Conservation (phyloP, 306 rosid genomes). For the Alnus glutinosa region DNA sequence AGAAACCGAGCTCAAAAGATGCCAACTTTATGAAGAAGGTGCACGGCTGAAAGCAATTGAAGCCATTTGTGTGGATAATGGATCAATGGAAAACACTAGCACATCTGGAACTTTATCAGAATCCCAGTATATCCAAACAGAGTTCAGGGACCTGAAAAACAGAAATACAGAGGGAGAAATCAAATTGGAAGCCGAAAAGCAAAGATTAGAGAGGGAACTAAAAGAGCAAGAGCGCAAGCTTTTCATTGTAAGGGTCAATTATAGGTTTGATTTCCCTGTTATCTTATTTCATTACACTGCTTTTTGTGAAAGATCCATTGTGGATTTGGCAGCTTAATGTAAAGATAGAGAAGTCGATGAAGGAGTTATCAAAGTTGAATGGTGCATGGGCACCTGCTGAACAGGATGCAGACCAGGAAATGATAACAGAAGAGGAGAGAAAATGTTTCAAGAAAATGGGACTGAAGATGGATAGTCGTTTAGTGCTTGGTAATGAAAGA, state of each 20-base stretch:
- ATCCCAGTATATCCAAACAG: slow-evolving; percentile 47
- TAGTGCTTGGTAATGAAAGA: slow-evolving; percentile 60
- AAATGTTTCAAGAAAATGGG: slow-evolving; percentile 68
- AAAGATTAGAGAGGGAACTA: slow-evolving; percentile 50
- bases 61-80: slow-evolving; percentile 41
- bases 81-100: slow-evolving; percentile 32
- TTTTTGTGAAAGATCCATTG: slow-evolving; percentile 11
- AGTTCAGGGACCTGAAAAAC: slow-evolving; percentile 30
- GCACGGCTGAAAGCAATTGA: slow-evolving; percentile 58
- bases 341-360: slow-evolving; percentile 62
- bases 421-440: slow-evolving; percentile 77
- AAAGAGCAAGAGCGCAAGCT: slow-evolving; percentile 53
- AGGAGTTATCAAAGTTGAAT: slow-evolving; percentile 58
- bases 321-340: slow-evolving; percentile 55
- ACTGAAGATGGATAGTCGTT: slow-evolving; percentile 56
- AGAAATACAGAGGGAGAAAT: slow-evolving; percentile 36
- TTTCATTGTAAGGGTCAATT: slow-evolving; percentile 57
- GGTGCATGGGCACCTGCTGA: slow-evolving; percentile 56
- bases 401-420: slow-evolving; percentile 62
- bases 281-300: slow-evolving; percentile 9
- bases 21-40: slow-evolving; percentile 62
- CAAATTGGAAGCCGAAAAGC: slow-evolving; percentile 63
- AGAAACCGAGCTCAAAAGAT: slow-evolving; percentile 62
- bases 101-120: slow-evolving; percentile 72
- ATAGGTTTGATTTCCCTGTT: slow-evolving; percentile 19